phyloP scores from a whole-genome alignment of 139 green algal genomes.

The Chlorella ohadii region DNA sequence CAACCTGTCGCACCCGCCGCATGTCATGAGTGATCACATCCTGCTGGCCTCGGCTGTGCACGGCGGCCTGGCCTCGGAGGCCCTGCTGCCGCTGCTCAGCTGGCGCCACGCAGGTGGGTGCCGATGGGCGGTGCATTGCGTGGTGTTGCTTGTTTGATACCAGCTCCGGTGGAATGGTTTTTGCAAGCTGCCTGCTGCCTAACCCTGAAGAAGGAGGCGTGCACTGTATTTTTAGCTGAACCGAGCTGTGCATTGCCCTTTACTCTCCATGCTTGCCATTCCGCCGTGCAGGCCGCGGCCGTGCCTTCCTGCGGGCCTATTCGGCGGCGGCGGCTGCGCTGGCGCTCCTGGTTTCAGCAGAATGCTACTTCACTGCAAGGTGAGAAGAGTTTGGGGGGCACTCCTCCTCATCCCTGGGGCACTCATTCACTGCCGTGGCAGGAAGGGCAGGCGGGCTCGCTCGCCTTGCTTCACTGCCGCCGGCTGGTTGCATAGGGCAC shows the following conservation, averaged over 20 bases:
- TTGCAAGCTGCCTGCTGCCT: too few species aligned
- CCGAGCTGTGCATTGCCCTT: background rate
- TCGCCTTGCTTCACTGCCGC: too few species aligned
- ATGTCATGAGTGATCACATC: conserved; percentile 55
- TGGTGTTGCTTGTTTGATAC: too few species aligned
- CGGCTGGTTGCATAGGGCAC: too few species aligned
- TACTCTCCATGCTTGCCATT: background rate
- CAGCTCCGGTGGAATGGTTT: too few species aligned
- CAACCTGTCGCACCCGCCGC: conserved; percentile 25
- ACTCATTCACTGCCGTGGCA: too few species aligned
- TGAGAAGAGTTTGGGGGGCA: too few species aligned
- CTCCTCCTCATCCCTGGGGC: too few species aligned
- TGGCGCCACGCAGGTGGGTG: background rate
- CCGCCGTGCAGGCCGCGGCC: background rate
- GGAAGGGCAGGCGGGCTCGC: too few species aligned
- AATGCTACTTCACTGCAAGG: conserved; percentile 53
- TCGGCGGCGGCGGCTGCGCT: background rate
- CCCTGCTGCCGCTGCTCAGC: conserved; percentile 13
- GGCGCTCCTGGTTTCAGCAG: conserved; percentile 32
- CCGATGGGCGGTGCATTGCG: too few species aligned
- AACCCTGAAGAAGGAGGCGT: too few species aligned
- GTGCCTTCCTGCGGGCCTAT: conserved; percentile 12
- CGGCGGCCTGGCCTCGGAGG: conserved; percentile 36
- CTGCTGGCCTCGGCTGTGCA: conserved; percentile 35
- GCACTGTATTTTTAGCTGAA: background rate